phyloP scores from a whole-genome alignment of 2,329 filamentous ascomycete species.

The Lachnellula hyalina region DNA sequence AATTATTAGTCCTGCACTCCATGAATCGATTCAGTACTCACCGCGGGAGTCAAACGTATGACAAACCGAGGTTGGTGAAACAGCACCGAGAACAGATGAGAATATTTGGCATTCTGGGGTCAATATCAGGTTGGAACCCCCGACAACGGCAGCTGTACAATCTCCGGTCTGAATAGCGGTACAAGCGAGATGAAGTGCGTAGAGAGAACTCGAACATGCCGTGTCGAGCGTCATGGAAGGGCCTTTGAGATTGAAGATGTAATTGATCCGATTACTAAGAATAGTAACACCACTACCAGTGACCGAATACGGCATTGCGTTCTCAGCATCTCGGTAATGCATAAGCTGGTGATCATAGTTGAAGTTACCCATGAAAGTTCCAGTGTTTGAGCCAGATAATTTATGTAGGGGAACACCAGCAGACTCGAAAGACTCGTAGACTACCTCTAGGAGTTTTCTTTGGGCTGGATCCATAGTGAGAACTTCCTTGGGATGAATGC shows the following conservation, averaged over 20 bases:
- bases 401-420: conserved; percentile 5
- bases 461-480: conserved; percentile 42
- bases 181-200: conserved; percentile 48
- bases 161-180: conserved; percentile 43
- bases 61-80: background rate
- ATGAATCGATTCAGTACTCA: no score
- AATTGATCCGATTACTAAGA: conserved; percentile 28
- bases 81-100: background rate
- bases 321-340: conserved; percentile 26
- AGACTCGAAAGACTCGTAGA: conserved; percentile 6
- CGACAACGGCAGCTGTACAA: conserved; percentile 37
- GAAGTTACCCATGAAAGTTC: background rate
- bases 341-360: background rate
- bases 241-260: conserved; percentile 31
- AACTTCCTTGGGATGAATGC: conserved; percentile 11
- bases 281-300: conserved; percentile 49
- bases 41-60: background rate
- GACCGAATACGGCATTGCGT: conserved; percentile 38
- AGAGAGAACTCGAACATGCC: conserved; percentile 50
- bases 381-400: conserved; percentile 4
- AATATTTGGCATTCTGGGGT: conserved; percentile 33
- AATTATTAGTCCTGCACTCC: conserved; percentile 10
- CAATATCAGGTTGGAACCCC: conserved; percentile 31
- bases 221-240: conserved; percentile 52
- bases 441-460: conserved; percentile 41